These are phyloP conservation scores for Eragrostis curvula DNA, from an alignment of 176 grass and related monocot genomes.

Conservation along the genomic window DNA sequence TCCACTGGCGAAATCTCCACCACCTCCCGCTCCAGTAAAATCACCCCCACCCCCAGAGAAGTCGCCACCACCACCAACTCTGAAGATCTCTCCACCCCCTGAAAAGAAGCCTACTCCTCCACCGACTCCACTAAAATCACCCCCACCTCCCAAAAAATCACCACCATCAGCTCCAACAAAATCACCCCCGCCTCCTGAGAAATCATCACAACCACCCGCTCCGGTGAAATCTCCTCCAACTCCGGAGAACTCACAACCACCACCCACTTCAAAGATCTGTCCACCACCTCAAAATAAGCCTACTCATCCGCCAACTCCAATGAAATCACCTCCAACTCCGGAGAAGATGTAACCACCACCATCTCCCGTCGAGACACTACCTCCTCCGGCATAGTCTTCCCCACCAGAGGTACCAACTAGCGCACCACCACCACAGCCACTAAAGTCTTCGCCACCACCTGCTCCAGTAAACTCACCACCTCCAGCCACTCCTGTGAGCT, in stretches of 20 bases:
- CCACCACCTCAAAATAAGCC: background rate
- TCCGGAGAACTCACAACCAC: background rate
- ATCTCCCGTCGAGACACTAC: background rate
- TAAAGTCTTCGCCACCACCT: background rate
- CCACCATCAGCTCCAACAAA: background rate
- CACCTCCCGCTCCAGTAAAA: background rate
- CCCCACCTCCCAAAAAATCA: background rate
- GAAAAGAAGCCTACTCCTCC: background rate
- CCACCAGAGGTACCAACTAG: background rate
- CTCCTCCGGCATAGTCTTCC: background rate
- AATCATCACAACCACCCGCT: background rate
- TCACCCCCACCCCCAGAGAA: background rate
- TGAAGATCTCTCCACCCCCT: background rate
- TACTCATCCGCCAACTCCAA: background rate
- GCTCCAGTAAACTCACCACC: background rate
- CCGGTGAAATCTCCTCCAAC: background rate
- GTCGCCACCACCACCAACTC: background rate
- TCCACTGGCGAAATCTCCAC: background rate
- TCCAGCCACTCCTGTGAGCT: background rate
- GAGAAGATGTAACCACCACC: background rate
- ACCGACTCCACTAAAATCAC: background rate
- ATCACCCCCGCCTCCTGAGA: background rate
- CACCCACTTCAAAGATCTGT: background rate
- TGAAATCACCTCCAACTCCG: conserved; percentile 1
- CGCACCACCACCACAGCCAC: background rate